These are phyloP conservation scores for Pinus albicaulis DNA, from an alignment of 75 land plant species.

Conservation along the genomic window DNA sequence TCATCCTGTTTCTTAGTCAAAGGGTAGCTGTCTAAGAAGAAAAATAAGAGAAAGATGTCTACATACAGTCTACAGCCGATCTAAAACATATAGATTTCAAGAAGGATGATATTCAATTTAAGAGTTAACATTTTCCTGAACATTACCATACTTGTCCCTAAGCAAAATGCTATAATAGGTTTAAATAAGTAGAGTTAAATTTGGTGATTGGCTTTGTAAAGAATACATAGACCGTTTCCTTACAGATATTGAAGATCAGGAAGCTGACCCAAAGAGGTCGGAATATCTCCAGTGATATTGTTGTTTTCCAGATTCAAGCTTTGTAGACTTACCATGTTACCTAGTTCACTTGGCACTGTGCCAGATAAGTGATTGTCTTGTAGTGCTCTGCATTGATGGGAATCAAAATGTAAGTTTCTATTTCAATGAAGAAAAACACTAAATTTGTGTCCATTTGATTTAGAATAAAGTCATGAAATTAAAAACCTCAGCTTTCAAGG, in stretches of 20 bases:
- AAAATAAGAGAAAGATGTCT: too few relatives aligned
- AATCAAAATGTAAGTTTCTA: too few relatives aligned
- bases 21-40: too few relatives aligned
- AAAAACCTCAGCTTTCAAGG: too few relatives aligned
- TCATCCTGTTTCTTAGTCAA: neutral
- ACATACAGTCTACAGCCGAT: neutral
- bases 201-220: neutral
- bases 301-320: constrained; percentile 48
- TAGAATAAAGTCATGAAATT: too few relatives aligned
- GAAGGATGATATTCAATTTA: neutral
- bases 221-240: constrained; percentile 8
- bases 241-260: constrained; percentile 43
- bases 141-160: neutral
- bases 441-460: too few relatives aligned
- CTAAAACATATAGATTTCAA: neutral
- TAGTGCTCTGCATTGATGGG: constrained; percentile 32
- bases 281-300: constrained; percentile 34
- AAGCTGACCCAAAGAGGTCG: constrained; percentile 41
- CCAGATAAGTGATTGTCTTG: constrained; percentile 44
- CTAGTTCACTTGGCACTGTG: constrained; percentile 39
- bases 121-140: neutral
- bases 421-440: too few relatives aligned
- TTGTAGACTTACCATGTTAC: constrained; percentile 28
- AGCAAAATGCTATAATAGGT: neutral
- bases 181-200: neutral